These are phyloP conservation scores for Kingdonia uniflora DNA, from an alignment of 164 flowering plant genomes.

Conservation along the genomic window DNA sequence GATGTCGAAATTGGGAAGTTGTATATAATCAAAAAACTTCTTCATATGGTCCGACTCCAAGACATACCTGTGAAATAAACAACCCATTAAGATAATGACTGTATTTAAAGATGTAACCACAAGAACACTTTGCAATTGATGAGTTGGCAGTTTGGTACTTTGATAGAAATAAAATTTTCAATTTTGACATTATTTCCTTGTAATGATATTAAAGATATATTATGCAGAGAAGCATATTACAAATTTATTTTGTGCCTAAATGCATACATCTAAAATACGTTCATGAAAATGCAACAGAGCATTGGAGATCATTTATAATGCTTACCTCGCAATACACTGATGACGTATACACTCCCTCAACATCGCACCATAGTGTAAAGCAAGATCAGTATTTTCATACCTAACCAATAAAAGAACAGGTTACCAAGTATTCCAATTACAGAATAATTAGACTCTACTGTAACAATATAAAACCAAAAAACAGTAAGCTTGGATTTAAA, in stretches of 20 bases:
- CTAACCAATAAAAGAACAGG: constrained; percentile 21
- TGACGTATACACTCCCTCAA: constrained; percentile 96
- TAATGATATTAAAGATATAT: too few species aligned
- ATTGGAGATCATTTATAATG: background rate
- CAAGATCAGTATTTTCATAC: constrained; percentile 71
- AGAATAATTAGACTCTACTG: too few species aligned
- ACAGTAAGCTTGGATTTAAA: too few species aligned
- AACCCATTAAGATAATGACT: background rate
- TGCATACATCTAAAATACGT: too few species aligned
- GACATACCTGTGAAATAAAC: constrained; percentile 47
- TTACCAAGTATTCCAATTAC: background rate
- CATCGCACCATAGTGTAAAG: constrained; percentile 94
- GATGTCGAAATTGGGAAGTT: constrained; percentile 88
- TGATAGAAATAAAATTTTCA: too few species aligned
- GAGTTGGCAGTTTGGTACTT: too few species aligned
- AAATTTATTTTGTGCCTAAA: too few species aligned
- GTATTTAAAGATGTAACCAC: too few species aligned
- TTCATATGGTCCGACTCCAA: constrained; percentile 73
- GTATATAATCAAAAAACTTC: constrained; percentile 83
- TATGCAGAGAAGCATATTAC: background rate
- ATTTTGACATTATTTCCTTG: too few species aligned
- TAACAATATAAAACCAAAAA: too few species aligned
- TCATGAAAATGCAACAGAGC: background rate
- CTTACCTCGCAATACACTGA: constrained; percentile 64
- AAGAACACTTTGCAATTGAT: too few species aligned